These are phyloP conservation scores for Suillus subluteus DNA, from an alignment of 768 basidiomycete genomes.

Conservation along the genomic window DNA sequence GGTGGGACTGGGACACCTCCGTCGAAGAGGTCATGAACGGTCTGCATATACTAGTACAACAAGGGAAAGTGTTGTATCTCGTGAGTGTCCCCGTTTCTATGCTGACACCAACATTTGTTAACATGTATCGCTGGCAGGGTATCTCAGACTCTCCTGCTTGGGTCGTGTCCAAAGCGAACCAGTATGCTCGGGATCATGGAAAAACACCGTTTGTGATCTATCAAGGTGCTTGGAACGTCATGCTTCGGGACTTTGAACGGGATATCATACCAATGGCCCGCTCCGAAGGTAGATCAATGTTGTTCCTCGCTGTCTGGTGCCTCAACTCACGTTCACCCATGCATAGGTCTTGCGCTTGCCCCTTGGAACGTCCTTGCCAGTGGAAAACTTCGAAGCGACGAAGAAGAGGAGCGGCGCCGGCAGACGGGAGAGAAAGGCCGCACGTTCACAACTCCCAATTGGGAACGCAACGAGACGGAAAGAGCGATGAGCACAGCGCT, in stretches of 20 bases:
- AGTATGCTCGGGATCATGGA: constrained; percentile 41
- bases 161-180: constrained; percentile 40
- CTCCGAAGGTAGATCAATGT: constrained; percentile 37
- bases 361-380: constrained; percentile 44
- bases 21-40: constrained; percentile 45
- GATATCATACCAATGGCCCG: constrained; percentile 41
- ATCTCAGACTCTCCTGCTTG: constrained; percentile 40
- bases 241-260: constrained; percentile 41
- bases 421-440: constrained; percentile 32
- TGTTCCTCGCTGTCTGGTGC: not conserved
- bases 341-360: constrained; percentile 40
- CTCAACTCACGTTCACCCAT: constrained; percentile 23
- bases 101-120: not conserved
- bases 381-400: constrained; percentile 31
- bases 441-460: constrained; percentile 16
- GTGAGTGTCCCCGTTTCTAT: constrained; percentile 27
- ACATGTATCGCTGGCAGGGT: constrained; percentile 26
- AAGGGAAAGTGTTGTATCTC: constrained; percentile 44
- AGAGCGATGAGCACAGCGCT: constrained; percentile 40
- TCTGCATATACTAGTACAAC: constrained; percentile 40
- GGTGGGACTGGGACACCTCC: constrained; percentile 43
- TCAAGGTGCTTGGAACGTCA: constrained; percentile 39
- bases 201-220: constrained; percentile 46
- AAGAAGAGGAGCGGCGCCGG: constrained; percentile 27
- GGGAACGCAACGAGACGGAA: constrained; percentile 44